phyloP scores from a whole-genome alignment of 345 rosid genomes.

The Gossypium anomalum region DNA sequence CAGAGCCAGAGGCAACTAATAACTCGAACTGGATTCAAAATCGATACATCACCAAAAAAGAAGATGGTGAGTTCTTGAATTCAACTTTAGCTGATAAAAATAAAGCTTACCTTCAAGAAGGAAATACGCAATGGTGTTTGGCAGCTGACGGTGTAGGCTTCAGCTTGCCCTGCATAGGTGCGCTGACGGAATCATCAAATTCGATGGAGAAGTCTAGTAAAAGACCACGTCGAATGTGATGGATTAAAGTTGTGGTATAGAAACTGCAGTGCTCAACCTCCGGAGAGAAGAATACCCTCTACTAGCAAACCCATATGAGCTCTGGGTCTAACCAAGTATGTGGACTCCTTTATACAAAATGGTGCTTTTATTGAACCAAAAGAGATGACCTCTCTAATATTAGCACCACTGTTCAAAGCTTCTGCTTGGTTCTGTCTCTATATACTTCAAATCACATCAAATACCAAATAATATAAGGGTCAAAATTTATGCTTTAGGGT shows the following conservation, averaged over 20 bases:
- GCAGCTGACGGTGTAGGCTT: background rate
- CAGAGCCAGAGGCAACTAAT: background rate
- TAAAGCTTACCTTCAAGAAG: slow-evolving; percentile 6
- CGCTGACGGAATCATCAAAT: background rate
- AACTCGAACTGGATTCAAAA: slow-evolving; percentile 3
- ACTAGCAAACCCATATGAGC: background rate
- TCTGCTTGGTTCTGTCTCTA: slow-evolving; percentile 46
- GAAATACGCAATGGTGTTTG: background rate
- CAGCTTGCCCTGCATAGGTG: background rate
- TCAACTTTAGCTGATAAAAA: background rate
- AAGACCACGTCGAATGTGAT: background rate
- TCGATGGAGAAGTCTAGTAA: background rate
- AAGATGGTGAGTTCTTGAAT: background rate
- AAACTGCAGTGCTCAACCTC: background rate
- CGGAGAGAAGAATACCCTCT: background rate
- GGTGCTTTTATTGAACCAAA: too few relatives aligned
- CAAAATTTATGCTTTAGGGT: slow-evolving; percentile 22
- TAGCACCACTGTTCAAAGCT: slow-evolving; percentile 36
- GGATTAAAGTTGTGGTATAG: background rate
- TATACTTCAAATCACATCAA: slow-evolving; percentile 70
- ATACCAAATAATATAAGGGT: slow-evolving; percentile 66
- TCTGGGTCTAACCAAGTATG: too few relatives aligned
- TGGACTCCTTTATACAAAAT: too few relatives aligned
- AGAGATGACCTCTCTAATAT: too few relatives aligned
- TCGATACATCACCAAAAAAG: background rate